Base-by-base conservation (phyloP, 2,329 filamentous ascomycete species). In the Cordyceps fumosorosea region DNA sequence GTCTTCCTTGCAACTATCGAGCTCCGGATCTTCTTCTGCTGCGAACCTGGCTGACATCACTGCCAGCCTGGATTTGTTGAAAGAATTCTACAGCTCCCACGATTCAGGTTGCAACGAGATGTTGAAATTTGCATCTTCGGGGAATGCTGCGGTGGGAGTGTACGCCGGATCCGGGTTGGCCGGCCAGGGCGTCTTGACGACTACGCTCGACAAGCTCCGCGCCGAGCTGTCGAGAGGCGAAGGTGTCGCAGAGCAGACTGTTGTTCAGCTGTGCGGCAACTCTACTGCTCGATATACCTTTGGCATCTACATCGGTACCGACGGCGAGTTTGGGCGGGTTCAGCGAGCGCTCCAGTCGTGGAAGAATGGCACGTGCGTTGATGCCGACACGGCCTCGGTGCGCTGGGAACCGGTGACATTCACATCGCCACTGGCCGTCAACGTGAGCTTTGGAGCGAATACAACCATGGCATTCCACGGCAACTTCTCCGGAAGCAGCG, bases 81-180 rank as follows among this genome's bases (percentile, higher is more conserved):
- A n/a, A 18, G 20, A 11, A 5, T 40, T 44, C 12, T 26, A 42
- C 34, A 26, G 34, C 53, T 44, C 53, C 20, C 24, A 40, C 20
- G 34, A 55, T n/a, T 11, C 53, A 7, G 20, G 20, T 0, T 55
- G 53, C 3, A 65, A 68, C 34, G 52, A 57, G 22, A 64, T 71
- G 8, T 68, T 73, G 32, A 60, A 75, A 24, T 75, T 69, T 65
- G 71, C 66, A 7, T 69, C 67, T 63, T 70, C 66, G 53, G 69
- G 67, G 3, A 66, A 67, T 47, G 68, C 69, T 44, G 69, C 69
- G 14, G 61, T 73, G 24, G 73, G 75, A 52, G 42, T 76, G 50
- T 76, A 76, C 61, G 70, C 76, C n/a, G 74, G 75, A 64, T 68
- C 67, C 51, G 69, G 64, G 59, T 63, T 74, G 51, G 67, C 67